Conservation (phyloP, 2,329 filamentous ascomycete species). For the Nothophaeocryptopus gaeumannii region DNA sequence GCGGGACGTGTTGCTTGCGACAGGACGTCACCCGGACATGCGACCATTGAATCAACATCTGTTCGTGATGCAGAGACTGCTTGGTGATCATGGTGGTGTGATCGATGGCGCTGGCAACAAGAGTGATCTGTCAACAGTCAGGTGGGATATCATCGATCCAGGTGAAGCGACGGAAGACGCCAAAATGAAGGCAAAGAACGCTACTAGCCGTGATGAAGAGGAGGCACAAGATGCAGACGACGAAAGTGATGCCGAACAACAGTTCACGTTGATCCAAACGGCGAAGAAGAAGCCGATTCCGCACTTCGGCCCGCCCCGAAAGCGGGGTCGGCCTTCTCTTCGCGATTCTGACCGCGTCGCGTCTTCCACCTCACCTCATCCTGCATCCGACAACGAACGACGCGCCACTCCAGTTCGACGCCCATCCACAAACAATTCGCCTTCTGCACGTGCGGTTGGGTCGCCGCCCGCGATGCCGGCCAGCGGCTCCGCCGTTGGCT, state of each 20-base stretch:
- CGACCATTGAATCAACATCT: conserved; percentile 60
- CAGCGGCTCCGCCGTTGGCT: conserved; percentile 34
- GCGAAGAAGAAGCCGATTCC: not conserved
- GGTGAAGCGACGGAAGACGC: conserved; percentile 41
- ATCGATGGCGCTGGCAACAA: conserved; percentile 38
- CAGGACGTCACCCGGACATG: conserved; percentile 60
- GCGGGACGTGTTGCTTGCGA: conserved; percentile 60
- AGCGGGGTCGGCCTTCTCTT: too few relatives aligned
- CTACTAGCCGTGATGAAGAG: conserved; percentile 11
- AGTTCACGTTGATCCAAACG: conserved; percentile 23
- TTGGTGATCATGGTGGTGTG: conserved; percentile 33
- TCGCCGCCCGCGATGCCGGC: not conserved
- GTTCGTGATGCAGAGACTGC: conserved; percentile 40
- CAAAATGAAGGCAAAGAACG: conserved; percentile 15
- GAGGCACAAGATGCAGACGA: conserved; percentile 14
- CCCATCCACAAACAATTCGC: conserved; percentile 1
- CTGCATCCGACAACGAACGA: too few relatives aligned
- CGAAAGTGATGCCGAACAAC: conserved; percentile 17
- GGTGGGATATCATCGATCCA: conserved; percentile 62
- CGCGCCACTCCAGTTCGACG: too few relatives aligned
- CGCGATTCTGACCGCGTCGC: too few relatives aligned
- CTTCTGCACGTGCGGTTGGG: not conserved
- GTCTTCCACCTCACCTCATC: too few relatives aligned
- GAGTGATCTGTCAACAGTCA: conserved; percentile 56
- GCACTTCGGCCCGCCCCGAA: too few relatives aligned